Evolutionary conservation across 805 yeast genomes (phyloP).

Genomic region (Candida ascalaphidarum): DNA sequence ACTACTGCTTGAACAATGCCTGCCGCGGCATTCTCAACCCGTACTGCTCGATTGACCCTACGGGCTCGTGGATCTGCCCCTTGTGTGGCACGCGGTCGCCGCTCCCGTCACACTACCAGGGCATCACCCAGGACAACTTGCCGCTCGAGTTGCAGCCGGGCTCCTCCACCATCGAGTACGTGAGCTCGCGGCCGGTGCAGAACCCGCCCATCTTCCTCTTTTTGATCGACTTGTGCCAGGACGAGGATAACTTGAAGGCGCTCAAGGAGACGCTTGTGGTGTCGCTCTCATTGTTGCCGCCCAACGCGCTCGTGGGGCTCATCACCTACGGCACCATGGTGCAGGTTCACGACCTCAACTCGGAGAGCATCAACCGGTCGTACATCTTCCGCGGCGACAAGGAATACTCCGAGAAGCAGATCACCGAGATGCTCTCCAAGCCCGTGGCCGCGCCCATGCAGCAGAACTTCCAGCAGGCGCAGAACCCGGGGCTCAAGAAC

Average conservation of each 20-base stretch:
- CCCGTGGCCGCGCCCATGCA: conserved; percentile 18
- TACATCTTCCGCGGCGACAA: conserved; percentile 85
- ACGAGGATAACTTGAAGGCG: conserved; percentile 76
- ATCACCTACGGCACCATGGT: conserved; percentile 87
- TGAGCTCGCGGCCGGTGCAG: conserved; percentile 70
- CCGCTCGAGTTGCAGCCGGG: conserved; percentile 71
- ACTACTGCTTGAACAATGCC: conserved; percentile 60
- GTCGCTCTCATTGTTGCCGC: conserved; percentile 74
- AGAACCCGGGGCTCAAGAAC: conserved; percentile 17
- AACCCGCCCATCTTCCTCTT: conserved; percentile 82
- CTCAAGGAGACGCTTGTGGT: conserved; percentile 73
- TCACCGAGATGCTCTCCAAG: conserved; percentile 42
- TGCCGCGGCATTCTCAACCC: conserved; percentile 88
- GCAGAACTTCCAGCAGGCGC: conserved; percentile 5
- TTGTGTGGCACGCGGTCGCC: conserved; percentile 72
- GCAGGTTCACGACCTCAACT: conserved; percentile 73
- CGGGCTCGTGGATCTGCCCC: conserved; percentile 82
- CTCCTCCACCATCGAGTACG: conserved; percentile 77
- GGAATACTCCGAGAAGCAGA: conserved; percentile 68
- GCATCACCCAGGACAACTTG: conserved; percentile 63
- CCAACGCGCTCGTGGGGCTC: conserved; percentile 81
- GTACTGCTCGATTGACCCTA: conserved; percentile 70
- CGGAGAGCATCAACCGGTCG: conserved; percentile 60
- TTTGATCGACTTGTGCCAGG: conserved; percentile 85
- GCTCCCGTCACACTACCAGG: conserved; percentile 75